Percentiles rank a stretch among this genome's conserved stretches.
Conservation (phyloP, 164 flowering plant species). For the Vitis rotundifolia region DNA sequence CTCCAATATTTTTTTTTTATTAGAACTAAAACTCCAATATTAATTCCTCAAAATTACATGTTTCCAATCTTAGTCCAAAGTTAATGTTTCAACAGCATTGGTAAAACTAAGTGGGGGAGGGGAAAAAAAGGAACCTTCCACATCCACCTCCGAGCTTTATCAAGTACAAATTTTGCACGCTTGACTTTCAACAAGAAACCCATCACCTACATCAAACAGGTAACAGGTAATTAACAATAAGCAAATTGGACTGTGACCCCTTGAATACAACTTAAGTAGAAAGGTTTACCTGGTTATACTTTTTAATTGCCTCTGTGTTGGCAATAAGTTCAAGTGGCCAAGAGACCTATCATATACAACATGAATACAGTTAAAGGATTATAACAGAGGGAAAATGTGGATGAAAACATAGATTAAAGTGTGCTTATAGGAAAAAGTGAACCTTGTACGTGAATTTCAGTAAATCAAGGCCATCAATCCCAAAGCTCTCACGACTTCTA, state of each 20-base stretch:
- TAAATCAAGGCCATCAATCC: conserved; percentile 75
- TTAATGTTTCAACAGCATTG: no score
- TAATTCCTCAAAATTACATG: not conserved
- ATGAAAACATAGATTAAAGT: not conserved
- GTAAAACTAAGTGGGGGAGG: not conserved
- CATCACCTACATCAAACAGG: conserved; percentile 69
- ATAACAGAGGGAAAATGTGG: not conserved
- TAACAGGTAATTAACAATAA: not conserved
- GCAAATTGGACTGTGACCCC: not conserved
- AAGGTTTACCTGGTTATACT: conserved; percentile 82
- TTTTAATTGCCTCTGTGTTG: conserved; percentile 77
- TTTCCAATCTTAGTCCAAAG: not conserved
- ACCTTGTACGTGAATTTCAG: conserved; percentile 89
- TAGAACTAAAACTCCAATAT: not conserved
- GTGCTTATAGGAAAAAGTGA: not conserved
- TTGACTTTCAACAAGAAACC: conserved; percentile 84
- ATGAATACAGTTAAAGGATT: not conserved
- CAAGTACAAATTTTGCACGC: conserved; percentile 95
- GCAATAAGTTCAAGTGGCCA: conserved; percentile 99
- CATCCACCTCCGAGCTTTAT: conserved; percentile 93
- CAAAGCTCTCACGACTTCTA: conserved; percentile 47
- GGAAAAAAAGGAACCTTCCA: conserved; percentile 73
- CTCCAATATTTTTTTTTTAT: no score
- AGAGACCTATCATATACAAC: conserved; percentile 57
- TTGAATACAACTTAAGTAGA: conserved; percentile 8